A percentile compares a stretch with the other conserved stretches of the same genome.
phyloP scores from a whole-genome alignment of 2,329 filamentous ascomycete genomes.

The Phoma sp. region DNA sequence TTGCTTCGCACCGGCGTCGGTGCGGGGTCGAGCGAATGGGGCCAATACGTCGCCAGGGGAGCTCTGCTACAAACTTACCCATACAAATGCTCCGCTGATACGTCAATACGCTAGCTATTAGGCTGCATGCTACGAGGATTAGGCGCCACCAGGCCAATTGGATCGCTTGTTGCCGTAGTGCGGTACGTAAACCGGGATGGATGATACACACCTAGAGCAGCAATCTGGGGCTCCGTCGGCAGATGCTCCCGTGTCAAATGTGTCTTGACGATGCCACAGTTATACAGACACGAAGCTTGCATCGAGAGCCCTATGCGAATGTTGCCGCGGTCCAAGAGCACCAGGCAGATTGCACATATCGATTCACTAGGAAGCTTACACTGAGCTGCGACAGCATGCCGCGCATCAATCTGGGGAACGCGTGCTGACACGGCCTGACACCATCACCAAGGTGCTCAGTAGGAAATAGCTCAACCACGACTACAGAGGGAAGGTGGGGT shows the following conservation, averaged over 20 bases:
- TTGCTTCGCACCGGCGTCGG: conserved; percentile 35
- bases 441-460: conserved; percentile 8
- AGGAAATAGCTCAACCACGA: not conserved
- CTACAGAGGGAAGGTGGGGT: conserved; percentile 15
- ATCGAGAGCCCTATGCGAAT: no score
- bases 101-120: conserved; percentile 24
- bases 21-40: conserved; percentile 48
- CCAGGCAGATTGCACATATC: no score
- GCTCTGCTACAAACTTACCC: conserved; percentile 16
- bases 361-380: no score
- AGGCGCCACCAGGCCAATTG: conserved; percentile 17
- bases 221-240: conserved; percentile 19
- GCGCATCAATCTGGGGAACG: not conserved
- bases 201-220: not conserved
- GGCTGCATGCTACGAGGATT: conserved; percentile 7
- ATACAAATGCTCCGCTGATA: conserved; percentile 15
- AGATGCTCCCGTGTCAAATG: conserved; percentile 20
- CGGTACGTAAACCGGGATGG: conserved; percentile 27
- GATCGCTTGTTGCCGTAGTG: conserved; percentile 14
- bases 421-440: conserved; percentile 11
- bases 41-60: conserved; percentile 30
- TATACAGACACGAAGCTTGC: not conserved
- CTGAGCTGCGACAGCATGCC: no score
- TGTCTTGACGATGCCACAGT: conserved; percentile 21
- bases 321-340: no score